Evolutionary conservation across 2,329 filamentous ascomycete genomes (phyloP), one percentile per base, ranked within the genome.

Genomic region (Colletotrichum euphorbiae): DNA sequence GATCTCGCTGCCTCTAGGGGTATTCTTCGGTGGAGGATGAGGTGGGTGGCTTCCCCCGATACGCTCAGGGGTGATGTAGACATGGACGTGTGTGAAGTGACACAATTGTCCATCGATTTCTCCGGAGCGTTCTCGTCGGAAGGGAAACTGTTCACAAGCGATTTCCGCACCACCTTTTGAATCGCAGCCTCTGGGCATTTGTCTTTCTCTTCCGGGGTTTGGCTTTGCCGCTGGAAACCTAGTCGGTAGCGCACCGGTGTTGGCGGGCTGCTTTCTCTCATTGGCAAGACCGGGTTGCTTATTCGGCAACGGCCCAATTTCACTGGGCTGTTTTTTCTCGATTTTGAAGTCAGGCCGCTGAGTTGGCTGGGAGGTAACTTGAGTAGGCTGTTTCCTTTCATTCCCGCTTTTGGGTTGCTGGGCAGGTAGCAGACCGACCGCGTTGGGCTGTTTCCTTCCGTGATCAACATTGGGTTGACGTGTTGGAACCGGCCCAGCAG

Each of bases 31-130:
- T 51, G 43, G 31, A 31, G 38, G 45, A 17, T 33, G 50, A 36
- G 38, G 15, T 33, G 48, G 8, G 13, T 40, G 17, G 13, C 31
- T 54, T 42, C 28, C 38, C 21, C 38, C 48, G 6, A 31, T 13
- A 19, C 57, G 63, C 6, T 60, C 50, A 31, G 61, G 48, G 6
- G 54, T 68, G 46, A 68, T 59, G 42, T 68, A 68, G 55, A 68
- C 66, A 33, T 68, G 66, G 33, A 68, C 66, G 17, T 68, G 66
- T 21, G 66, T 68, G 42, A 60, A 33, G 52, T 68, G 66, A 42
- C 61, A 60, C 15, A 13, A 6, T 11, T 24, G 38, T 46, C 48
- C 51, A 15, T 45, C 48, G 21, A 28, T 28, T 21, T 17, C n/a
- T 31, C 28, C 38, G 12, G 17, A 15, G n/a, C 43, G 24, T 19